phyloP scores from a whole-genome alignment of 208 protist species.

The Kentomonas sorsogonicus region DNA sequence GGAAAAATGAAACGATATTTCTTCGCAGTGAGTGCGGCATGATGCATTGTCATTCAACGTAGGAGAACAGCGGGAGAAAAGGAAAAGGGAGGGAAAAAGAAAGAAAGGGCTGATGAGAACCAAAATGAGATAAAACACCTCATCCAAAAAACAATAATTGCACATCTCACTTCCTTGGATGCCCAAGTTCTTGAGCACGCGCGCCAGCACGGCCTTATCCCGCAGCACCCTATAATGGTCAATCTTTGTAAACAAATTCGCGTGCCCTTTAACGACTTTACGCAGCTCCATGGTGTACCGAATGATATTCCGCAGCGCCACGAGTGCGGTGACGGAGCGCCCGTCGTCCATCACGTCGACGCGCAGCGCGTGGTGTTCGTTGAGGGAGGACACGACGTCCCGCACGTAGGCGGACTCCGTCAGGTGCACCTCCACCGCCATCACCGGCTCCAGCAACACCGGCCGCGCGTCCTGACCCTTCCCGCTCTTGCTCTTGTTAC shows the following conservation, averaged over 20 bases:
- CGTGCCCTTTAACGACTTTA: constrained; percentile 82
- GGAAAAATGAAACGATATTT: no score
- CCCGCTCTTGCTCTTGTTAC: no score
- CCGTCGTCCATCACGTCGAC: constrained; percentile 81
- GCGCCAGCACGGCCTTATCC: constrained; percentile 65
- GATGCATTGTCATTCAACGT: neutral
- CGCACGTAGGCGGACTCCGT: constrained; percentile 70
- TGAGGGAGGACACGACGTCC: constrained; percentile 66
- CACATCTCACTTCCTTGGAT: constrained; percentile 32
- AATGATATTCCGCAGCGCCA: constrained; percentile 81
- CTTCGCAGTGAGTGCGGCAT: neutral
- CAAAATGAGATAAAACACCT: neutral
- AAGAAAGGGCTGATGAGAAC: neutral
- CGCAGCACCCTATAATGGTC: constrained; percentile 71
- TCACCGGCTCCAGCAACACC: constrained; percentile 84
- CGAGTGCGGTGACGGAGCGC: constrained; percentile 59
- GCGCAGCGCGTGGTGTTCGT: constrained; percentile 67
- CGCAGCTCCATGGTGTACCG: constrained; percentile 85
- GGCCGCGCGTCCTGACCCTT: no score
- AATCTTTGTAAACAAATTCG: constrained; percentile 65
- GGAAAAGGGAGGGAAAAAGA: constrained; percentile 7
- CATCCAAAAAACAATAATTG: neutral
- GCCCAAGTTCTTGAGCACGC: constrained; percentile 79
- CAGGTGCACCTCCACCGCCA: constrained; percentile 82
- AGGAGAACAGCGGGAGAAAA: neutral